Conservation (phyloP, 352 stramenopile species). For the Lagenidium giganteum region DNA sequence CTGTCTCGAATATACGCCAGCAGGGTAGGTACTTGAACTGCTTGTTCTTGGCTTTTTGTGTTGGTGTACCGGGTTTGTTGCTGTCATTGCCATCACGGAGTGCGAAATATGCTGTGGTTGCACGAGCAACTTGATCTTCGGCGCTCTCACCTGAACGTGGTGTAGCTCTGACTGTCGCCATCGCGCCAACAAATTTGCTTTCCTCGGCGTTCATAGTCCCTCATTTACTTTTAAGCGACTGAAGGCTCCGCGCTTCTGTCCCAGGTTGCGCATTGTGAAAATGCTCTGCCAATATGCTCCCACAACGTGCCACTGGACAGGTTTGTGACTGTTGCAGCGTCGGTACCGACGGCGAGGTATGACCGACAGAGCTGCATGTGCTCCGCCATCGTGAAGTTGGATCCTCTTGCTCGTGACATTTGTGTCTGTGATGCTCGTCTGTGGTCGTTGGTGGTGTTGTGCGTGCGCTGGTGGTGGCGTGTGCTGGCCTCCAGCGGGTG, state of each 20-base stretch:
- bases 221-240: not conserved
- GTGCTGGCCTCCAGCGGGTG: too few species aligned
- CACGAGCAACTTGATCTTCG: not conserved
- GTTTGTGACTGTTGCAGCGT: slow-evolving; percentile 2
- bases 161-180: not conserved
- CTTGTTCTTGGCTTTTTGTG: not conserved
- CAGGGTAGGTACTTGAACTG: slow-evolving; percentile 4
- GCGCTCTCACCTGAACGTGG: not conserved
- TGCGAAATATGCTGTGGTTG: not conserved
- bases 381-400: slow-evolving; percentile 2
- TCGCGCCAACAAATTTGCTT: not conserved
- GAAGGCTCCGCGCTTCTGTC: not conserved
- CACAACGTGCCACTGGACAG: slow-evolving; percentile 4
- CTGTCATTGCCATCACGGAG: not conserved
- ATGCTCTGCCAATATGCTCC: slow-evolving; percentile 3
- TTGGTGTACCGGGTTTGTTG: too few species aligned
- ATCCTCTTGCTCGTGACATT: too few species aligned
- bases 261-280: not conserved
- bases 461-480: too few species aligned
- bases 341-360: slow-evolving; percentile 1
- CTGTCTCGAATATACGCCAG: slow-evolving; percentile 1
- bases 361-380: slow-evolving; percentile 5
- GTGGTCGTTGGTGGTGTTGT: too few species aligned
- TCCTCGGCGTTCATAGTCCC: not conserved
- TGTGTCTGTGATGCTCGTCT: too few species aligned